phyloP scores from a whole-genome alignment of 768 basidiomycete species.

The Suillus variegatus region DNA sequence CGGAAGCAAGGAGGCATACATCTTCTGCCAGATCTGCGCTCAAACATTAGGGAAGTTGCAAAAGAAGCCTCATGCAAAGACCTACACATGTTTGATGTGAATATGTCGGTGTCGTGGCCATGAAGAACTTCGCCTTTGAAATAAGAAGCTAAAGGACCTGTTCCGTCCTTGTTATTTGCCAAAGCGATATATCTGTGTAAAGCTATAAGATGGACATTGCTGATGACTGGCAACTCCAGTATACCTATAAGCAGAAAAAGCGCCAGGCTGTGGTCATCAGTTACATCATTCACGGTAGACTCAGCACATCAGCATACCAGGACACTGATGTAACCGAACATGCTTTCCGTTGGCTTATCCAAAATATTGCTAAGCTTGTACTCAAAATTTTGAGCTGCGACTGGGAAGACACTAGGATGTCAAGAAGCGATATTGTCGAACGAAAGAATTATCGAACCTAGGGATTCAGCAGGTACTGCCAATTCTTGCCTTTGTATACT shows the following conservation, averaged over 20 bases:
- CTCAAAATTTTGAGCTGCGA: conserved; percentile 95
- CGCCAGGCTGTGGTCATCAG: conserved; percentile 62
- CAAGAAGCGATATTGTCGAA: background rate
- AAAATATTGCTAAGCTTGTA: conserved; percentile 92
- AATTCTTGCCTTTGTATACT: conserved; percentile 87
- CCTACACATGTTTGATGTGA: conserved; percentile 95
- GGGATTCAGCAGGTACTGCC: conserved; percentile 82
- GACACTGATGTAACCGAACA: conserved; percentile 97
- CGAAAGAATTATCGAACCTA: conserved; percentile 51
- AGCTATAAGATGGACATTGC: background rate
- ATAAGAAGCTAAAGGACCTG: conserved; percentile 91
- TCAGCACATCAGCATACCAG: conserved; percentile 47
- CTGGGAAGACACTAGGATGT: conserved; percentile 35
- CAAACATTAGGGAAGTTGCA: conserved; percentile 14
- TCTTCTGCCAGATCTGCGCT: conserved; percentile 85
- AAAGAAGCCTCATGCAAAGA: conserved; percentile 11
- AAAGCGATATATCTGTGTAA: conserved; percentile 74
- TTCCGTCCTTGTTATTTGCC: conserved; percentile 79
- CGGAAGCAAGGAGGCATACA: conserved; percentile 41
- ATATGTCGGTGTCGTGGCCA: conserved; percentile 86
- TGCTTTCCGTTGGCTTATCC: conserved; percentile 85
- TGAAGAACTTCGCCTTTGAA: conserved; percentile 93
- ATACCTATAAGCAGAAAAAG: conserved; percentile 87
- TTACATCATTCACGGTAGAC: conserved; percentile 14
- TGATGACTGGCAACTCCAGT: conserved; percentile 10